Percentiles rank a stretch among this genome's conserved stretches.
Evolutionary conservation across 345 rosid genomes (phyloP).

Genomic region (Ceriops tagal): DNA sequence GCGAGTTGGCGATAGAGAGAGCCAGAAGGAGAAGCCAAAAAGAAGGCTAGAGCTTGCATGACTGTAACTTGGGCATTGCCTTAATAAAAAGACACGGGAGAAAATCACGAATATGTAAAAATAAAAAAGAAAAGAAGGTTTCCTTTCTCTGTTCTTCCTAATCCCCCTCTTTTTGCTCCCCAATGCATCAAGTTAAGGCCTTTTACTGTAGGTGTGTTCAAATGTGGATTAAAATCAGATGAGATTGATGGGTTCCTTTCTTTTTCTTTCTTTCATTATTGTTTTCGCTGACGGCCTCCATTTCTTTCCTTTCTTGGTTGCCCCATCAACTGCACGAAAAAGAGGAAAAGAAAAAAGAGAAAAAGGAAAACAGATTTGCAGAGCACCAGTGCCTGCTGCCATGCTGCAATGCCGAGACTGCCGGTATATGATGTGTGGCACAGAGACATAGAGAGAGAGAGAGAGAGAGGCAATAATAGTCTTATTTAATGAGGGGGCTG

Average conservation of each 20-base stretch:
- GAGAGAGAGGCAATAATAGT: background rate
- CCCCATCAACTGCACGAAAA: conserved; percentile 22
- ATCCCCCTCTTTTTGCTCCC: background rate
- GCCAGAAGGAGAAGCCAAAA: background rate
- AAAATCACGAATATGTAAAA: conserved; percentile 21
- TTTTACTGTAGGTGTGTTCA: conserved; percentile 18
- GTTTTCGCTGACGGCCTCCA: background rate
- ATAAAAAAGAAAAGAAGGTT: background rate
- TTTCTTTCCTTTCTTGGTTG: conserved; percentile 12
- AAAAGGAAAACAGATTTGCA: conserved; percentile 8
- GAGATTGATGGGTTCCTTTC: conserved; percentile 10
- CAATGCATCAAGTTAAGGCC: conserved; percentile 34
- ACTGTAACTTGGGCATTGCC: conserved; percentile 31
- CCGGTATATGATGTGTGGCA: conserved; percentile 40
- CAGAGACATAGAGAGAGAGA: conserved; percentile 21
- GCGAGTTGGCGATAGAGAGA: background rate
- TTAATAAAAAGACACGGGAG: conserved; percentile 12
- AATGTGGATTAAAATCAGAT: conserved; percentile 5
- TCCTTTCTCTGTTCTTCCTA: background rate
- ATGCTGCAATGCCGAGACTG: conserved; percentile 42
- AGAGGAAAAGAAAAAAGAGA: background rate
- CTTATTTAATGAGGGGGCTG: background rate
- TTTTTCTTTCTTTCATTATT: conserved; percentile 8
- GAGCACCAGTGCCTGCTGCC: conserved; percentile 29
- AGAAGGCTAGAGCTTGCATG: conserved; percentile 26